These are phyloP conservation scores for Kurtzmaniella cleridarum DNA, from an alignment of 805 yeast genomes.

Conservation along the genomic window DNA sequence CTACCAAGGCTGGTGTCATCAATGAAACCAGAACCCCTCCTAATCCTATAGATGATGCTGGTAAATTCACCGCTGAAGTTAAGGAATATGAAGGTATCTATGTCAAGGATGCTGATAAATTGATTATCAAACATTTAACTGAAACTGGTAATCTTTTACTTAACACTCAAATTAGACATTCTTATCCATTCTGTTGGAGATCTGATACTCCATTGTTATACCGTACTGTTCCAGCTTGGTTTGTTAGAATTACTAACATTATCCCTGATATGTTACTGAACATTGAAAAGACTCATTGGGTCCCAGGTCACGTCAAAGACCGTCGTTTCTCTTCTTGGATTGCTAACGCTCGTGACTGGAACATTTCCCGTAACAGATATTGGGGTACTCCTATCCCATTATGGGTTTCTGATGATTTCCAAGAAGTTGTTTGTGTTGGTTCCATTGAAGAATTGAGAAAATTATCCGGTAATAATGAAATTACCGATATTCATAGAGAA, in stretches of 20 bases:
- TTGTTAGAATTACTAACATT: conserved; percentile 81
- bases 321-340: conserved; percentile 98
- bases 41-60: conserved; percentile 91
- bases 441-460: conserved; percentile 82
- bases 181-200: conserved; percentile 99
- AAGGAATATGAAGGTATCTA: conserved; percentile 73
- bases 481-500: conserved; percentile 93
- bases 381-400: conserved; percentile 99
- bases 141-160: conserved; percentile 69
- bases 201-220: conserved; percentile 96
- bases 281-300: conserved; percentile 90
- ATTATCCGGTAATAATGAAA: conserved; percentile 74
- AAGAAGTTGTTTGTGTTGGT: conserved; percentile 91
- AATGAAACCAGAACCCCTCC: conserved; percentile 70
- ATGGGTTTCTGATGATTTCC: conserved; percentile 92
- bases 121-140: conserved; percentile 79
- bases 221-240: conserved; percentile 98
- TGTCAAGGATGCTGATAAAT: conserved; percentile 93
- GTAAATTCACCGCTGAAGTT: conserved; percentile 75
- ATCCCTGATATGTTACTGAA: conserved; percentile 86
- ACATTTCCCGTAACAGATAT: conserved; percentile 94
- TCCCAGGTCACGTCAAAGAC: conserved; percentile 83
- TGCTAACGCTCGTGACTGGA: conserved; percentile 99
- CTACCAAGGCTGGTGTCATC: conserved; percentile 71
- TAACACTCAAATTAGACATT: conserved; percentile 83